Evolutionary conservation across 768 basidiomycete genomes (phyloP), one percentile per base, ranked within the genome.

Genomic region (Omphalotus guepiniiformis): DNA sequence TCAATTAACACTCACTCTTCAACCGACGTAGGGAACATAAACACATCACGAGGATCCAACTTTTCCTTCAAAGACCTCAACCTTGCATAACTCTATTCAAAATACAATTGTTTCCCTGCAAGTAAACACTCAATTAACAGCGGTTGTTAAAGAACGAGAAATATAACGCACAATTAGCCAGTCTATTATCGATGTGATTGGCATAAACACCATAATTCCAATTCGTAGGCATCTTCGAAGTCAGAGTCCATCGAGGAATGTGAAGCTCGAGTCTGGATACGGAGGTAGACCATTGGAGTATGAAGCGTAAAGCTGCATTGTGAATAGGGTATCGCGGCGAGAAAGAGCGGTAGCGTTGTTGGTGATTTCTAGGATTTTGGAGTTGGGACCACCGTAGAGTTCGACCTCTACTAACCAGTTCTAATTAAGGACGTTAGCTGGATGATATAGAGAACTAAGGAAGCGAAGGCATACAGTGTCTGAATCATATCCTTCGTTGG

Each of bases 151-250:
- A 5, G 11, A 15, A 2, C 15, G 30, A 11, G 34, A 6, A 15
- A 38, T 21, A 47, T 40, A 30, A 47, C 62, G 49, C 42, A 73
- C 69, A 63, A 53, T 71, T 54, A 40, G 47, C 45, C 26, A 68
- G 55, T 39, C 53, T 55, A 49, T 66, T 58, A 32, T 74, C 73
- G 21, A 69, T 59, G 51, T 74, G 73, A 52, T 72, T 71, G 3
- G 63, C 50, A 49, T 74, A 49, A 9, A 40, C 48, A 19, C 48
- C 48, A 27, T 49, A 49, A 27, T 42, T 39, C 48, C 48, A 49
- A 16, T 18, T 26, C 15, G 39, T 16, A 13, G 39, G 48, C 48
- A 49, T 49, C 16, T 49, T 49, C 13, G 30, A 35, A 5, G 48
- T 49, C 13, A 49, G 9, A 22, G 30, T 49, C 3, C 63, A 50